These are phyloP conservation scores for Globisporangium spiculum DNA, from an alignment of 352 stramenopile genomes.

Conservation along the genomic window DNA sequence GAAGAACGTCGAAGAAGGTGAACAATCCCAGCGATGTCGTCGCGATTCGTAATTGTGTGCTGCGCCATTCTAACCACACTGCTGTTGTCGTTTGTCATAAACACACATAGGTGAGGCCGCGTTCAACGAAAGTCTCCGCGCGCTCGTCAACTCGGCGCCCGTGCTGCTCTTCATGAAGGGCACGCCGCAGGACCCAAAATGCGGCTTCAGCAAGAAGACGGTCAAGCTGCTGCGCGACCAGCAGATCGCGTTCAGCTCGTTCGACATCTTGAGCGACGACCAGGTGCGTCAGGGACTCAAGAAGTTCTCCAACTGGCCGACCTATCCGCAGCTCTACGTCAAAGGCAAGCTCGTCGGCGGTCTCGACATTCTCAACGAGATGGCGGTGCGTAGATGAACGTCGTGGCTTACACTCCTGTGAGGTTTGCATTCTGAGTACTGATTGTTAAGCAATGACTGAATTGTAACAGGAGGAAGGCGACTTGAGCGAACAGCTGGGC, in stretches of 20 bases:
- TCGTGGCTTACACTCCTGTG: not conserved
- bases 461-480: constrained; percentile 60
- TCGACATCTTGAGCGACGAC: constrained; percentile 93
- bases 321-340: constrained; percentile 97
- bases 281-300: constrained; percentile 96
- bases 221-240: constrained; percentile 89
- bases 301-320: constrained; percentile 96
- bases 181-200: constrained; percentile 85
- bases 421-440: not conserved
- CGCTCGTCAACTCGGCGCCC: constrained; percentile 83
- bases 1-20: constrained; percentile 63
- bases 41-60: not conserved
- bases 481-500: constrained; percentile 87
- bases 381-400: constrained; percentile 43
- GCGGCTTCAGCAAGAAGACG: constrained; percentile 94
- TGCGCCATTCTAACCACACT: not conserved
- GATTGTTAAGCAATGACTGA: not conserved
- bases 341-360: constrained; percentile 92
- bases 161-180: constrained; percentile 97
- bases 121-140: constrained; percentile 83
- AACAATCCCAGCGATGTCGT: not conserved
- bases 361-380: constrained; percentile 95
- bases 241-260: constrained; percentile 92
- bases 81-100: not conserved
- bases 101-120: constrained; percentile 51